Evolutionary conservation across 2,329 filamentous ascomycete genomes (phyloP).

Genomic region (Talaromyces sp.): DNA sequence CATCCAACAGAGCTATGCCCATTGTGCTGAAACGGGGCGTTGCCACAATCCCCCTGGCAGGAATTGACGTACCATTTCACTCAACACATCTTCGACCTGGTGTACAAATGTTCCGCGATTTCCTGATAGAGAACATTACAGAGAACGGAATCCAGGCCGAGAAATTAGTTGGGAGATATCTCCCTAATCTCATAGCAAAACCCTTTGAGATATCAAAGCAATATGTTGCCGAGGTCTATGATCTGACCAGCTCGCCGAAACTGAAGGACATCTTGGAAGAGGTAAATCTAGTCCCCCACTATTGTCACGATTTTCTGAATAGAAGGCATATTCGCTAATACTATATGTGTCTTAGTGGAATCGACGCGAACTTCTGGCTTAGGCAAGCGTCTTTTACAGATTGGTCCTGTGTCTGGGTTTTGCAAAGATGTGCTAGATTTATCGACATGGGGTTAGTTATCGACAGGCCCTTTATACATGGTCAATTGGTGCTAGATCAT

Average conservation of each 20-base stretch:
- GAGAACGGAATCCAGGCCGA: no score
- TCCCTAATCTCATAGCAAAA: slow-evolving; percentile 94
- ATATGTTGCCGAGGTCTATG: background rate
- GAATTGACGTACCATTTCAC: slow-evolving; percentile 99
- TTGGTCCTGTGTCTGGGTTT: no score
- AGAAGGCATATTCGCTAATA: no score
- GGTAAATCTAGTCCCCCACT: background rate
- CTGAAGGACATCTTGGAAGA: background rate
- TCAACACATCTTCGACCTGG: slow-evolving; percentile 97
- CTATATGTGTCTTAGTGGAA: no score
- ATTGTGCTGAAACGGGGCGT: slow-evolving; percentile 89
- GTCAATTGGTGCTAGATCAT: no score
- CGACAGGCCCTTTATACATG: no score
- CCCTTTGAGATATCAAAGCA: slow-evolving; percentile 79
- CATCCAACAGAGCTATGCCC: slow-evolving; percentile 79
- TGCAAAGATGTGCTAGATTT: no score
- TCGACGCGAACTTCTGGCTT: no score
- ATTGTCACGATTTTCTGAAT: no score
- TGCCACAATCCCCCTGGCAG: slow-evolving; percentile 91
- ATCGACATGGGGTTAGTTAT: no score
- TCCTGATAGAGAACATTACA: no score
- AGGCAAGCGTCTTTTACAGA: no score
- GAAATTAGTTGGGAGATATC: slow-evolving; percentile 98
- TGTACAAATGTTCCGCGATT: slow-evolving; percentile 97
- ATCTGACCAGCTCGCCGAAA: background rate